A percentile compares a stretch with the other conserved stretches of the same genome.
Conservation (phyloP, 371 early-diverging fungal genomes). For the Rhizopus delemar region DNA sequence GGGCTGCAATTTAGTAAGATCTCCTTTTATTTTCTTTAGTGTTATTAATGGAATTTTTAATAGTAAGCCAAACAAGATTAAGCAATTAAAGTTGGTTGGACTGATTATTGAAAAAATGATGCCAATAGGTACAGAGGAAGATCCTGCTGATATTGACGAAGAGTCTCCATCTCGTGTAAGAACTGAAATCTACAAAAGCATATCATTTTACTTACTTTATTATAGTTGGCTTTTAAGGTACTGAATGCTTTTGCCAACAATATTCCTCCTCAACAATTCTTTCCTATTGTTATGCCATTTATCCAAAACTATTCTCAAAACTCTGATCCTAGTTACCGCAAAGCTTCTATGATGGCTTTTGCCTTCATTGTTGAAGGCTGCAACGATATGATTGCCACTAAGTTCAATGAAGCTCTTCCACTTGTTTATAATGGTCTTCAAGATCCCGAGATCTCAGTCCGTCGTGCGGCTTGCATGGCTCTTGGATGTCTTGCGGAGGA, state of each 20-base stretch:
- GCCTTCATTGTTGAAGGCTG: slow-evolving; percentile 83
- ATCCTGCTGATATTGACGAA: slow-evolving; percentile 78
- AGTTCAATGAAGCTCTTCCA: slow-evolving; percentile 69
- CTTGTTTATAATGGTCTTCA: slow-evolving; percentile 75
- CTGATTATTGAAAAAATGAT: slow-evolving; percentile 73
- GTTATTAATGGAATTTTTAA: background rate
- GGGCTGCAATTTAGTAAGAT: slow-evolving; percentile 73
- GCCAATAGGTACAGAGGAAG: slow-evolving; percentile 82
- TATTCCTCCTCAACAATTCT: slow-evolving; percentile 83
- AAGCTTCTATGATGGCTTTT: slow-evolving; percentile 84
- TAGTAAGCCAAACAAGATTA: slow-evolving; percentile 73
- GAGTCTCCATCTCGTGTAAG: slow-evolving; percentile 68
- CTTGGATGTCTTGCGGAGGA: slow-evolving; percentile 80
- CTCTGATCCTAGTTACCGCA: slow-evolving; percentile 67
- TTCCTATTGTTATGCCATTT: slow-evolving; percentile 71
- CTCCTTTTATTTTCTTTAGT: slow-evolving; percentile 50
- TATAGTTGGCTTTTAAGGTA: slow-evolving; percentile 61
- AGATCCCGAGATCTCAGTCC: slow-evolving; percentile 73
- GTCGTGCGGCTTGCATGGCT: slow-evolving; percentile 87
- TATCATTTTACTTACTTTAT: background rate
- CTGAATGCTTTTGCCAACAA: slow-evolving; percentile 74
- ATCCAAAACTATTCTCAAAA: slow-evolving; percentile 75
- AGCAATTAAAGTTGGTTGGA: slow-evolving; percentile 71
- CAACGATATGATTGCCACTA: slow-evolving; percentile 73
- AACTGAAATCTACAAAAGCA: background rate